A percentile compares a stretch with the other conserved stretches of the same genome.
Conservation (phyloP, 768 basidiomycete species). For the Auricularia heimuer region DNA sequence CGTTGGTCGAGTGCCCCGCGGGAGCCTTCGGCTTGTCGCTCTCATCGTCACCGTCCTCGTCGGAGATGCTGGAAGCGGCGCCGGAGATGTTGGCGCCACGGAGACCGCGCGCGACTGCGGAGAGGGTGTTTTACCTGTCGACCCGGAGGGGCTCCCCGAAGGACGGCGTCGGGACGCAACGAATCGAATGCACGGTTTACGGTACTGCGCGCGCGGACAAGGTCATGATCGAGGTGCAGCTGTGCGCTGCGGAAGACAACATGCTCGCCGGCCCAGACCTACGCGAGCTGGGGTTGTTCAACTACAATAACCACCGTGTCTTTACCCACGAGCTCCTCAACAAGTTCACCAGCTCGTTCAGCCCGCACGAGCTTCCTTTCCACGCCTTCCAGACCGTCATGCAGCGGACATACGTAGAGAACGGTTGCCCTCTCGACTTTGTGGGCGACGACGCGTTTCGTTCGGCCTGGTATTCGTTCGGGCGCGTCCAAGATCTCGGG, state of each 20-base stretch:
- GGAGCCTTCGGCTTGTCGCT: no score
- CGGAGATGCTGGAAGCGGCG: no score
- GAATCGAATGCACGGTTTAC: no score
- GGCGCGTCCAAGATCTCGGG: conserved; percentile 8
- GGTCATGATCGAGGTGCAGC: neutral
- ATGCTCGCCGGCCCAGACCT: conserved; percentile 11
- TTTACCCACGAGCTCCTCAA: conserved; percentile 16
- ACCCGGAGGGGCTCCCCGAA: no score
- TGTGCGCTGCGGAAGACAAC: neutral
- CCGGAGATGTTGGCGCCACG: no score
- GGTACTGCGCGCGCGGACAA: no score
- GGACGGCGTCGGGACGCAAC: no score
- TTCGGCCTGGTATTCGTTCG: conserved; percentile 12
- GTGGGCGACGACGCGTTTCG: conserved; percentile 12
- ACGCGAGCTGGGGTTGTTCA: conserved; percentile 8
- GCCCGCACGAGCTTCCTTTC: conserved; percentile 13
- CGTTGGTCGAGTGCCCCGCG: no score
- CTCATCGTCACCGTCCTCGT: no score
- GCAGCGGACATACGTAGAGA: conserved; percentile 8
- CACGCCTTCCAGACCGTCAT: conserved; percentile 8
- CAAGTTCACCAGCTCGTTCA: conserved; percentile 11
- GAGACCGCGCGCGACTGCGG: no score
- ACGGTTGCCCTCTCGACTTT: neutral
- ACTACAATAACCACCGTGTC: conserved; percentile 11
- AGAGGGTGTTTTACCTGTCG: no score